Percentiles rank a stretch among this genome's conserved stretches.
phyloP scores from a whole-genome alignment of 2,329 filamentous ascomycete species.

The Trichoderma guizhouense region DNA sequence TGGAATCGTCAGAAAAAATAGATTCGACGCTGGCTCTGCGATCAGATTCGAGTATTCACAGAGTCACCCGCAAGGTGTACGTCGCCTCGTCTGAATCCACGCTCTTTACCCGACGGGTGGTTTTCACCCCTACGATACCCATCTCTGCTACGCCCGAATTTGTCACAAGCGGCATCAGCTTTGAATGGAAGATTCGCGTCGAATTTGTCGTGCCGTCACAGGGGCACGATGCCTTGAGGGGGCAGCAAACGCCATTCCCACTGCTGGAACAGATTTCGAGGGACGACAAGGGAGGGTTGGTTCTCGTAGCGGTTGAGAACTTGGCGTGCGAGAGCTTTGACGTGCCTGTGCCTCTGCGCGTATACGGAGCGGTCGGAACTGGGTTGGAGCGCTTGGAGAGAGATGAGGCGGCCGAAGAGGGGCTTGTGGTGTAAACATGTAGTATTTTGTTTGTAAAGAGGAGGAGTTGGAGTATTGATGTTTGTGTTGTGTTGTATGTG shows the following conservation, averaged over 20 bases:
- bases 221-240: slow-evolving; percentile 24
- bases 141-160: slow-evolving; percentile 84
- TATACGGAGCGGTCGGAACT: slow-evolving; percentile 65
- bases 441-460: background rate
- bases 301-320: slow-evolving; percentile 74
- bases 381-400: slow-evolving; percentile 55
- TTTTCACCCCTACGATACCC: slow-evolving; percentile 82
- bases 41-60: slow-evolving; percentile 78
- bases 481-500: background rate
- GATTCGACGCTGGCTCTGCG: slow-evolving; percentile 77
- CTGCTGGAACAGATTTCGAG: slow-evolving; percentile 76
- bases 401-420: slow-evolving; percentile 51
- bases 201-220: slow-evolving; percentile 83
- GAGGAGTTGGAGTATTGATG: background rate
- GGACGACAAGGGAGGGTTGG: slow-evolving; percentile 71
- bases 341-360: slow-evolving; percentile 76
- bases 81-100: slow-evolving; percentile 76
- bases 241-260: slow-evolving; percentile 33
- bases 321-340: slow-evolving; percentile 87
- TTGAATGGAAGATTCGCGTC: slow-evolving; percentile 85
- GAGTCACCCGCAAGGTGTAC: slow-evolving; percentile 81
- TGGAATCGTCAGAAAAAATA: slow-evolving; percentile 85
- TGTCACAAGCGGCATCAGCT: slow-evolving; percentile 78
- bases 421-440: slow-evolving; percentile 35
- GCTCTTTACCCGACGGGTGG: slow-evolving; percentile 72